Evolutionary conservation across 2,329 filamentous ascomycete species (phyloP).

Genomic region (Diaporthe sp.): DNA sequence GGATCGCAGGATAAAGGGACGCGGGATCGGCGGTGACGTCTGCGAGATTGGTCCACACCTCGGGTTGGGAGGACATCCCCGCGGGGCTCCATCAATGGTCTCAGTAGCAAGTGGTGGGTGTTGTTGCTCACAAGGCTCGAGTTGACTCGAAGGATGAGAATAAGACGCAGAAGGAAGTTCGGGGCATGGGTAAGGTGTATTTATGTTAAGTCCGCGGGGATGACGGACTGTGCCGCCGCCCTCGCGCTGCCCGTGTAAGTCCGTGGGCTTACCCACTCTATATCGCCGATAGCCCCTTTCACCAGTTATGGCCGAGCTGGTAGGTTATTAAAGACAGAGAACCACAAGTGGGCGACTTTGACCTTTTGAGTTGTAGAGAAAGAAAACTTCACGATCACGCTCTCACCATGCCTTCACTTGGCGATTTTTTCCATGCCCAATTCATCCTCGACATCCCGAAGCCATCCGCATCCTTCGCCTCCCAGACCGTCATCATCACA

Average conservation of each 20-base stretch:
- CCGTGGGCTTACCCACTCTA: conserved; percentile 13
- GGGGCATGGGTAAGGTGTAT: neutral
- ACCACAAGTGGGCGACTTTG: neutral
- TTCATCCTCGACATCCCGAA: conserved; percentile 34
- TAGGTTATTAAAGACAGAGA: neutral
- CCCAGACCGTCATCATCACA: conserved; percentile 37
- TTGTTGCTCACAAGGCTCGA: neutral
- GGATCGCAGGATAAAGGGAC: conserved; percentile 39
- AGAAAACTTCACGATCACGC: neutral
- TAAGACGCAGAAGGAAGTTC: neutral
- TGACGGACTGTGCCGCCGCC: neutral
- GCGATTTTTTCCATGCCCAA: conserved; percentile 36
- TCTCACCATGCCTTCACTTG: conserved; percentile 33
- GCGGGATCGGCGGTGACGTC: conserved; percentile 35
- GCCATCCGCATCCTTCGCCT: conserved; percentile 32
- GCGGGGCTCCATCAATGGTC: neutral
- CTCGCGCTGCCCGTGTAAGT: neutral
- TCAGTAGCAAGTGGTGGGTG: neutral
- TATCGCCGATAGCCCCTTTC: neutral
- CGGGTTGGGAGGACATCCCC: neutral
- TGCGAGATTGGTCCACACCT: neutral
- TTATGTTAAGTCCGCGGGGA: conserved; percentile 33
- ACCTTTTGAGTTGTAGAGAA: neutral
- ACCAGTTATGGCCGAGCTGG: neutral
- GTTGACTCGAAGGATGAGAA: neutral